Conservation (phyloP, 305 asterid genomes). For the Coffea humblotiana region DNA sequence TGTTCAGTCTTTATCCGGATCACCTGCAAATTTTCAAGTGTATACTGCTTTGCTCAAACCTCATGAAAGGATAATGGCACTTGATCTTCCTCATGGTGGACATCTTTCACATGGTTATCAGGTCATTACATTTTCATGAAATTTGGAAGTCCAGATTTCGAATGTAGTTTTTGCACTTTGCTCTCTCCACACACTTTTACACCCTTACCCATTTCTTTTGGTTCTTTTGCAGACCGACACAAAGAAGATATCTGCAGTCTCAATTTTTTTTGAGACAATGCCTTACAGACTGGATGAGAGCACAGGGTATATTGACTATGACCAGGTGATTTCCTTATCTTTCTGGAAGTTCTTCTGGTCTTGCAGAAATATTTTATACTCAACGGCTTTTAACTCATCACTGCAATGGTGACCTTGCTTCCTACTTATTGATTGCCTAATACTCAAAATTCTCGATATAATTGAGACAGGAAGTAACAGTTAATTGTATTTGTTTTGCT, state of each 20-base stretch:
- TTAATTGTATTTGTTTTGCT: not conserved
- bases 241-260: conserved; percentile 89
- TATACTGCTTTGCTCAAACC: conserved; percentile 91
- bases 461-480: not conserved
- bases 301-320: conserved; percentile 84
- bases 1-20: conserved; percentile 94
- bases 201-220: not conserved
- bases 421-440: not conserved
- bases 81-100: conserved; percentile 99
- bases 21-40: conserved; percentile 95
- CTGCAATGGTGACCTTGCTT: not conserved
- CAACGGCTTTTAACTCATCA: not conserved
- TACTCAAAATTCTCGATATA: not conserved
- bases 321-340: conserved; percentile 52
- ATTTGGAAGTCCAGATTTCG: conserved; percentile 1
- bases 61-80: conserved; percentile 99
- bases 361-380: not conserved
- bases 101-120: conserved; percentile 98
- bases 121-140: conserved; percentile 47
- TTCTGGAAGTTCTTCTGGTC: conserved; percentile 2
- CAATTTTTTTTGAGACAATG: conserved; percentile 90
- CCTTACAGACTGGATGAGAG: conserved; percentile 91
- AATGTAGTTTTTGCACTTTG: not conserved
- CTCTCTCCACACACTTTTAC: not conserved
- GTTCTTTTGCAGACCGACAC: conserved; percentile 76